phyloP scores from a whole-genome alignment of 306 rosid genomes.

The Casuarina cunninghamiana region DNA sequence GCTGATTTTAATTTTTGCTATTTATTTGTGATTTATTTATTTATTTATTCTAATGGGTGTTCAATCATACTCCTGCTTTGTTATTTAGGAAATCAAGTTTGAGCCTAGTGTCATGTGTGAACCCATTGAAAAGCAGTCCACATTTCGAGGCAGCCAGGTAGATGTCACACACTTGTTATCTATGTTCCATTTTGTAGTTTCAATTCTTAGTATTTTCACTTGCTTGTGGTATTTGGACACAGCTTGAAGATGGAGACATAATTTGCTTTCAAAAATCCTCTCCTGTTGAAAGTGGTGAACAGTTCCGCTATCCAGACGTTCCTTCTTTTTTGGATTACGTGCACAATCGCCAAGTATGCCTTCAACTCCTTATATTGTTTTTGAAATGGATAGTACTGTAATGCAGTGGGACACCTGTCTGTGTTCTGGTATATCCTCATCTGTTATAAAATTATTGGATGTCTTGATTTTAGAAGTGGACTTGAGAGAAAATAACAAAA shows the following conservation, averaged over 20 bases:
- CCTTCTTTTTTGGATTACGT: constrained; percentile 94
- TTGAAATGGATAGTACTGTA: not conserved
- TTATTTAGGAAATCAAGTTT: constrained; percentile 86
- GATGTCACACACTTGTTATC: constrained; percentile 1
- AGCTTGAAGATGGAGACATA: constrained; percentile 98
- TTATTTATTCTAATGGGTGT: constrained; percentile 13
- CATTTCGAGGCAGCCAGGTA: constrained; percentile 93
- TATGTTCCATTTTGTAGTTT: constrained; percentile 6
- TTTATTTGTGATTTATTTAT: not conserved
- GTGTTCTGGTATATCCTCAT: not conserved
- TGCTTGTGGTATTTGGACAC: constrained; percentile 28
- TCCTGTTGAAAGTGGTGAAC: constrained; percentile 49
- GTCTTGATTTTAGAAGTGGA: not conserved
- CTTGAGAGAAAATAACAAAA: not conserved
- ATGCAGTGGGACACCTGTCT: not conserved
- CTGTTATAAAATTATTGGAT: not conserved
- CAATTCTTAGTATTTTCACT: constrained; percentile 9
- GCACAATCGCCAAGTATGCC: constrained; percentile 84
- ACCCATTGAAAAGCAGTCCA: constrained; percentile 80
- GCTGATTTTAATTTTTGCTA: not conserved
- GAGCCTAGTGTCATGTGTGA: constrained; percentile 98
- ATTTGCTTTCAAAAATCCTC: constrained; percentile 80
- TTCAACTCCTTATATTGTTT: constrained; percentile 1
- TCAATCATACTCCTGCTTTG: constrained; percentile 2
- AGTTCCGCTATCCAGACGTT: constrained; percentile 75